A percentile compares a stretch with the other conserved stretches of the same genome.
These are phyloP conservation scores for Exophiala aquamarina DNA, from an alignment of 2,329 filamentous ascomycete genomes.

Conservation along the genomic window DNA sequence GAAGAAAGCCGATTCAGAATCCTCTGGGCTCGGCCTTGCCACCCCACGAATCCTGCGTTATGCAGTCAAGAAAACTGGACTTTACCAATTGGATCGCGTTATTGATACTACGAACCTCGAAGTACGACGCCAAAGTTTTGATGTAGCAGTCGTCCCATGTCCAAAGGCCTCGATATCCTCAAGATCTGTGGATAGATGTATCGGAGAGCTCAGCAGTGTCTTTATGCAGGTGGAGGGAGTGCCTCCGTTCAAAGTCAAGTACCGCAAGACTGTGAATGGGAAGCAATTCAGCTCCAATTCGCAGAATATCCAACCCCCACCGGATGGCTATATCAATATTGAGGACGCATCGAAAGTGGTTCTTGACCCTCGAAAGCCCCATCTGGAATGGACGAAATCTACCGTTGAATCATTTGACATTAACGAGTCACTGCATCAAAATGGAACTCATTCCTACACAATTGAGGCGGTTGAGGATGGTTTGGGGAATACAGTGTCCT, in stretches of 20 bases:
- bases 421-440: slow-evolving; percentile 80
- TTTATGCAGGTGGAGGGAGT: slow-evolving; percentile 82
- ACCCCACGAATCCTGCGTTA: slow-evolving; percentile 69
- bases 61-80: slow-evolving; percentile 77
- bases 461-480: slow-evolving; percentile 91
- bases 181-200: slow-evolving; percentile 68
- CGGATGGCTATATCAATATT: slow-evolving; percentile 75
- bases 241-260: slow-evolving; percentile 87
- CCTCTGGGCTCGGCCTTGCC: slow-evolving; percentile 48
- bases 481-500: slow-evolving; percentile 81
- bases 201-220: slow-evolving; percentile 83
- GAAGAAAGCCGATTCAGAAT: slow-evolving; percentile 64
- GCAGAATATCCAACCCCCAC: slow-evolving; percentile 89
- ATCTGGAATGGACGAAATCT: slow-evolving; percentile 74
- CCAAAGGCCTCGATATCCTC: slow-evolving; percentile 74
- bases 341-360: slow-evolving; percentile 59
- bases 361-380: slow-evolving; percentile 50
- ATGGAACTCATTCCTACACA: slow-evolving; percentile 84
- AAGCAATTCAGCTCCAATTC: slow-evolving; percentile 83
- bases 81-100: slow-evolving; percentile 82
- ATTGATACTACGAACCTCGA: slow-evolving; percentile 93
- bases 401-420: slow-evolving; percentile 76
- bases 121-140: slow-evolving; percentile 72
- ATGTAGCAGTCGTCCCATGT: slow-evolving; percentile 82
- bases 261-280: slow-evolving; percentile 82